phyloP scores from a whole-genome alignment of 164 flowering plant species.

The Cinnamomum chago region DNA sequence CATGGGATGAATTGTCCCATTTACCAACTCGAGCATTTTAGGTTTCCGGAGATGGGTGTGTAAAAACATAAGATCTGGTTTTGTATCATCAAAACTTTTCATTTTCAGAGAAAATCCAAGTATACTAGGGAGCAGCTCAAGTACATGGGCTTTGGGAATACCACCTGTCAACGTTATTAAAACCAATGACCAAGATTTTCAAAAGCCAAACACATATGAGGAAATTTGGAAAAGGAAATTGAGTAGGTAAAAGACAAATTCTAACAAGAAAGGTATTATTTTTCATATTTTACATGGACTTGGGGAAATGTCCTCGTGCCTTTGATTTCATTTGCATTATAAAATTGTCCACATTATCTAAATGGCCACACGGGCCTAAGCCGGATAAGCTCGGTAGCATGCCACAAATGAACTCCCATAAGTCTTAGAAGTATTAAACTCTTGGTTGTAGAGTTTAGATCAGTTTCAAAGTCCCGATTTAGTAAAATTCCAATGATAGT shows the following conservation, averaged over 20 bases:
- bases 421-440: too few relatives aligned
- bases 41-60: too few relatives aligned
- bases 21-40: too few relatives aligned
- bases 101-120: too few relatives aligned
- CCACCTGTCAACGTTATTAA: neutral
- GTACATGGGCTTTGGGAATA: neutral
- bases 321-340: neutral
- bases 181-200: neutral
- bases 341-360: neutral
- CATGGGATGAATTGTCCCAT: too few relatives aligned
- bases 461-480: too few relatives aligned
- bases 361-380: too few relatives aligned
- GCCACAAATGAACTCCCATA: too few relatives aligned
- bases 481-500: too few relatives aligned
- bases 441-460: too few relatives aligned
- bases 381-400: too few relatives aligned
- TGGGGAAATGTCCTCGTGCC: neutral
- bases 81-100: neutral
- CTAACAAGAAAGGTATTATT: neutral
- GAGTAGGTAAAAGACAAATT: neutral
- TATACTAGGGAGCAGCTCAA: neutral
- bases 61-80: neutral
- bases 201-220: neutral
- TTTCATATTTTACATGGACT: neutral
- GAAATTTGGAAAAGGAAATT: neutral